Percentiles rank a stretch among this genome's conserved stretches.
These are phyloP conservation scores for Coemansia umbellata DNA, from an alignment of 192 early-diverging fungal species.

Conservation along the genomic window DNA sequence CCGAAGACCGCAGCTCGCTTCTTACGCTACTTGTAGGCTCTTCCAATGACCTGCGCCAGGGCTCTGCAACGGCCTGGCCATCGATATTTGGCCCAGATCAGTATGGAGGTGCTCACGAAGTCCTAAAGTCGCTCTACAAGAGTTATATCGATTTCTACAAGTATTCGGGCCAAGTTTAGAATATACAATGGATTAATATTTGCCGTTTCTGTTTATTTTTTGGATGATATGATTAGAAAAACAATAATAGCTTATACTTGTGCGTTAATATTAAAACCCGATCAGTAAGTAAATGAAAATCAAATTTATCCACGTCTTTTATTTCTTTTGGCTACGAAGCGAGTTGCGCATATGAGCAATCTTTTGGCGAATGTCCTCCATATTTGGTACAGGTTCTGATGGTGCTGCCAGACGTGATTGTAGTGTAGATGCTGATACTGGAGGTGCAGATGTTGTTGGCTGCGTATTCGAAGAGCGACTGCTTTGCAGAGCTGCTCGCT, in stretches of 20 bases:
- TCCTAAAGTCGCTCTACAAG: slow-evolving; percentile 46
- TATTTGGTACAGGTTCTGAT: slow-evolving; percentile 5
- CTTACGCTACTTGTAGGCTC: slow-evolving; percentile 23
- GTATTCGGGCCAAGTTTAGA: slow-evolving; percentile 37
- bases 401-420: not conserved
- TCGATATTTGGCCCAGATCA: slow-evolving; percentile 32
- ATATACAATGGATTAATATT: not conserved
- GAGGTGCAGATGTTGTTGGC: not conserved
- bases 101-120: slow-evolving; percentile 38
- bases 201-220: not conserved
- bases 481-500: not conserved
- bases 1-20: slow-evolving; percentile 17
- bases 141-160: slow-evolving; percentile 39
- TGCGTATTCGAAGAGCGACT: slow-evolving; percentile 4
- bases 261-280: no score
- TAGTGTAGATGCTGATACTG: slow-evolving; percentile 1
- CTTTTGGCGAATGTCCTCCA: slow-evolving; percentile 21
- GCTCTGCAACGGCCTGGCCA: slow-evolving; percentile 10
- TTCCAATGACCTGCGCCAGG: slow-evolving; percentile 1
- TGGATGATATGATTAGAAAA: not conserved
- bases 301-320: no score
- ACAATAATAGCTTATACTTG: not conserved
- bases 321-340: slow-evolving; percentile 15
- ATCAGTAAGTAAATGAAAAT: no score
- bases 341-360: slow-evolving; percentile 33